These are phyloP conservation scores for Prunus mume DNA, from an alignment of 306 rosid genomes.

Conservation along the genomic window DNA sequence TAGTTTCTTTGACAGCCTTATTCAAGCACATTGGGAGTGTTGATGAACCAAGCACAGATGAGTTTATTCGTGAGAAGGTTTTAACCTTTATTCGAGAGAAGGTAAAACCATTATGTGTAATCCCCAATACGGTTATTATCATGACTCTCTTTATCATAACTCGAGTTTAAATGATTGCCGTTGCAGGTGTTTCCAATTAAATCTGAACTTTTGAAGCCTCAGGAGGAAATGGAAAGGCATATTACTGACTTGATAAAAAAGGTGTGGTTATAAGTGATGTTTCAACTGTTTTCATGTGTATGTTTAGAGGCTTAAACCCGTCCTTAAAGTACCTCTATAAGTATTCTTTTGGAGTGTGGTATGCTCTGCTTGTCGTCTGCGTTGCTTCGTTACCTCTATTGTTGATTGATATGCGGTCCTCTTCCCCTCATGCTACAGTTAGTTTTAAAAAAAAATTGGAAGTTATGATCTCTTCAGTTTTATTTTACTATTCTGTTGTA, in stretches of 20 bases:
- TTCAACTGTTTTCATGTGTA: slow-evolving; percentile 16
- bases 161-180: slow-evolving; percentile 24
- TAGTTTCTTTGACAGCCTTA: slow-evolving; percentile 90
- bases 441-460: neutral
- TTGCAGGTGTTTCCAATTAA: slow-evolving; percentile 84
- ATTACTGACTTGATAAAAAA: slow-evolving; percentile 91
- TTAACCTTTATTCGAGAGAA: slow-evolving; percentile 85
- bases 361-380: neutral
- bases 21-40: slow-evolving; percentile 86
- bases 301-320: neutral
- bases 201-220: slow-evolving; percentile 87
- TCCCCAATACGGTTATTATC: slow-evolving; percentile 12
- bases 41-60: slow-evolving; percentile 77
- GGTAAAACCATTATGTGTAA: slow-evolving; percentile 34
- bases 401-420: neutral
- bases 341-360: neutral
- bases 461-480: neutral
- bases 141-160: slow-evolving; percentile 6
- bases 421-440: neutral
- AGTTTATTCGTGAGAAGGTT: slow-evolving; percentile 80
- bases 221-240: slow-evolving; percentile 95
- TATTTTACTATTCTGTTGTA: neutral
- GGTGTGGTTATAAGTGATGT: slow-evolving; percentile 36
- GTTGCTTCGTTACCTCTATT: neutral
- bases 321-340: neutral